Conservation (phyloP, 176 grass and related monocot species). For the Sorghum bicolor region DNA sequence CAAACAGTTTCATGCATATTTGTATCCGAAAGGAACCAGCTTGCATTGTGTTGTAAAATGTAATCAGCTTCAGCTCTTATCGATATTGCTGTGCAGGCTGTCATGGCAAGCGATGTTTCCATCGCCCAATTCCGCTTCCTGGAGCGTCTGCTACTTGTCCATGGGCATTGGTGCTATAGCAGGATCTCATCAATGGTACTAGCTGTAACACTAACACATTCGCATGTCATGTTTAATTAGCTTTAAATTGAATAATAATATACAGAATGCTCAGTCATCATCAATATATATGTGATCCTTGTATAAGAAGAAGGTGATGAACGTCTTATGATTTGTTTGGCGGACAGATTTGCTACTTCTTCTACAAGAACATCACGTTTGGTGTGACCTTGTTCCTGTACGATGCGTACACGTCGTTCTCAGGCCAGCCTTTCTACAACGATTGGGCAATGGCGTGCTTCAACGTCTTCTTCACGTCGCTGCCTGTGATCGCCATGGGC, state of each 20-base stretch:
- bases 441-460: slow-evolving; percentile 66
- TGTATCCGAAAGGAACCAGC: background rate
- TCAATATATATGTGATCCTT: background rate
- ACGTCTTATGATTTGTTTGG: background rate
- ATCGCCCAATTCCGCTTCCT: slow-evolving; percentile 92
- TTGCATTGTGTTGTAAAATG: background rate
- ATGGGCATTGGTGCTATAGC: slow-evolving; percentile 96
- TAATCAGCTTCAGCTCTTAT: background rate
- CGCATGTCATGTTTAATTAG: too few relatives aligned
- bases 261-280: too few relatives aligned
- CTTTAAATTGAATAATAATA: background rate
- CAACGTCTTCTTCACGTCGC: slow-evolving; percentile 80
- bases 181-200: slow-evolving; percentile 87
- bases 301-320: background rate
- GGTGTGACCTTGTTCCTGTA: slow-evolving; percentile 80
- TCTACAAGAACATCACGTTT: slow-evolving; percentile 96
- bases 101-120: slow-evolving; percentile 94
- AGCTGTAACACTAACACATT: too few relatives aligned
- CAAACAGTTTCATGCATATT: background rate
- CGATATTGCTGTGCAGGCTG: slow-evolving; percentile 42
- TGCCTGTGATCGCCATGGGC: slow-evolving; percentile 78
- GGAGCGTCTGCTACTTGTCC: slow-evolving; percentile 79
- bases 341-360: slow-evolving; percentile 90
- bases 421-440: slow-evolving; percentile 64
- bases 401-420: slow-evolving; percentile 65